Conservation (phyloP, 805 yeast species). For the Zygoascus tannicola region DNA sequence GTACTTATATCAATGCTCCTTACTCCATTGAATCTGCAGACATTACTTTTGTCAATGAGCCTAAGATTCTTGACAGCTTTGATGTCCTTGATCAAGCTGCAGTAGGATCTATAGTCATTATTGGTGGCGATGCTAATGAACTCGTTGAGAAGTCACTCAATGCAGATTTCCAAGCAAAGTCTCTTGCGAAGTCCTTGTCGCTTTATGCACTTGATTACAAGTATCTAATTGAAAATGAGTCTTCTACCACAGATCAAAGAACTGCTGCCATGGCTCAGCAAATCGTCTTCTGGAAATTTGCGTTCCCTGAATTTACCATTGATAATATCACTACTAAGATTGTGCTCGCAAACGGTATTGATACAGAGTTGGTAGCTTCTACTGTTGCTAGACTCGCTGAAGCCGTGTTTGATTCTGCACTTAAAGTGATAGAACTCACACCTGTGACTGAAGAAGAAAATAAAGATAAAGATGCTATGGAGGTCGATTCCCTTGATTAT, state of each 20-base stretch:
- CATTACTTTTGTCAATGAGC: constrained; percentile 53
- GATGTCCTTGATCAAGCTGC: constrained; percentile 56
- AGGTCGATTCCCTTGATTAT: neutral
- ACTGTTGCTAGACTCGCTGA: constrained; percentile 35
- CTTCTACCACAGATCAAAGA: constrained; percentile 66
- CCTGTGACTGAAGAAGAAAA: constrained; percentile 27
- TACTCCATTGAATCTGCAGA: constrained; percentile 48
- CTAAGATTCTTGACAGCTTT: constrained; percentile 43
- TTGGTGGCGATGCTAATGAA: constrained; percentile 31
- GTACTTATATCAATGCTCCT: constrained; percentile 23
- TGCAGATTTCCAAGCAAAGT: constrained; percentile 39
- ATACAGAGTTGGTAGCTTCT: constrained; percentile 66
- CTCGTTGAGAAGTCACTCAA: constrained; percentile 45
- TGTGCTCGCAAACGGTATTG: constrained; percentile 72
- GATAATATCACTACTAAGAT: constrained; percentile 67
- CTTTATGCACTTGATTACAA: constrained; percentile 54
- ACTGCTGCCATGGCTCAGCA: constrained; percentile 66
- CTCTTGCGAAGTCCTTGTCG: constrained; percentile 36
- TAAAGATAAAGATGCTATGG: neutral
- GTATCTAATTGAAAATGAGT: constrained; percentile 45
- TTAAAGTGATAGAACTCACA: constrained; percentile 17
- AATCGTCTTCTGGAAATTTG: constrained; percentile 68
- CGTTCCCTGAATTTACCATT: constrained; percentile 47
- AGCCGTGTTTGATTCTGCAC: constrained; percentile 20
- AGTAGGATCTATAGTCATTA: constrained; percentile 45